These are phyloP conservation scores for Botrytis medusae DNA, from an alignment of 2,329 filamentous ascomycete genomes.

Conservation along the genomic window DNA sequence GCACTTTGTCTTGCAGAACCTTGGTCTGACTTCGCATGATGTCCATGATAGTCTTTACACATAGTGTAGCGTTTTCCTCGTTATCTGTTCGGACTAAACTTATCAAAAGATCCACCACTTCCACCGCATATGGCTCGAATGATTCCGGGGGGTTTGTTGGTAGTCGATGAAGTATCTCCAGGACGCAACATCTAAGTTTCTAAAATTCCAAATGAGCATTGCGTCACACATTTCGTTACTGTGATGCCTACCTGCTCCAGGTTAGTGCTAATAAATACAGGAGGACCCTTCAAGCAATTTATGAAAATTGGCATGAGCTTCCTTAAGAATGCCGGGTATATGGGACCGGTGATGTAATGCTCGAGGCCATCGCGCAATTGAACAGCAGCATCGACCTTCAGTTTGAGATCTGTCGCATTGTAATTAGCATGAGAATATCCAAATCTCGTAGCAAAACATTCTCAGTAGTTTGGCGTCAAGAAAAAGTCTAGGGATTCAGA, in stretches of 20 bases:
- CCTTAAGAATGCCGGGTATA: conserved; percentile 79
- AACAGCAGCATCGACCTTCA: conserved; percentile 78
- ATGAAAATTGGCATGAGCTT: conserved; percentile 89
- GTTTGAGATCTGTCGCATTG: conserved; percentile 65
- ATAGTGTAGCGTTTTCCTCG: conserved; percentile 97
- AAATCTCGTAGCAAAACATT: not conserved
- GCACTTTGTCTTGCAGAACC: conserved; percentile 76
- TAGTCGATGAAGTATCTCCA: conserved; percentile 91
- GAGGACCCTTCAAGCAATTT: conserved; percentile 77
- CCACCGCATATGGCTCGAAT: conserved; percentile 83
- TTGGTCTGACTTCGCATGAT: conserved; percentile 91
- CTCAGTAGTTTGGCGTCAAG: not conserved
- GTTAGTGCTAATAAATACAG: conserved; percentile 87
- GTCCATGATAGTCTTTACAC: conserved; percentile 97
- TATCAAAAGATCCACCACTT: conserved; percentile 89
- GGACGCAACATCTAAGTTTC: conserved; percentile 88
- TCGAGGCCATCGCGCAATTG: conserved; percentile 91
- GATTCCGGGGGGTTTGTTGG: conserved; percentile 72
- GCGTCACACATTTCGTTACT: conserved; percentile 1
- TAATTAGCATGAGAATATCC: conserved; percentile 24
- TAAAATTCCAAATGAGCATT: conserved; percentile 39
- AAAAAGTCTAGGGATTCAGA: conserved; percentile 5
- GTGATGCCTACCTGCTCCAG: conserved; percentile 71
- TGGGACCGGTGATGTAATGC: conserved; percentile 73
- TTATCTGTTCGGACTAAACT: conserved; percentile 86